Evolutionary conservation across 768 basidiomycete genomes (phyloP).

Genomic region (Podaxis rugospora): DNA sequence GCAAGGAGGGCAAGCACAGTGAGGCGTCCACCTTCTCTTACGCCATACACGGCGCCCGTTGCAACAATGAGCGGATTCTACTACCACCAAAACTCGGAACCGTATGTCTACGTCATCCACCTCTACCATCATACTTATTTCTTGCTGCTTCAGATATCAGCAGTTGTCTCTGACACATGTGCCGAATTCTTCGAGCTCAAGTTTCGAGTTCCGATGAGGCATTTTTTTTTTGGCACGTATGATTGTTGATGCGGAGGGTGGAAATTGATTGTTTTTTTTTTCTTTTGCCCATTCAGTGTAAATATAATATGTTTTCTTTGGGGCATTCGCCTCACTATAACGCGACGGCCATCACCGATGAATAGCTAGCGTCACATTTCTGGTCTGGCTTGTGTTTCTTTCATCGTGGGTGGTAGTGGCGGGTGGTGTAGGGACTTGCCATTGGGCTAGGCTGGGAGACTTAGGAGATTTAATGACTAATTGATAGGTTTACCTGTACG

Average conservation of each 20-base stretch:
- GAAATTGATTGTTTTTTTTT: not conserved
- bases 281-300: slow-evolving; percentile 4
- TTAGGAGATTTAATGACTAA: slow-evolving; percentile 1
- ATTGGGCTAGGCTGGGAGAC: not conserved
- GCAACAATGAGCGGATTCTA: slow-evolving; percentile 90
- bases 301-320: slow-evolving; percentile 1
- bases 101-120: slow-evolving; percentile 47
- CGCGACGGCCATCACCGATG: slow-evolving; percentile 4
- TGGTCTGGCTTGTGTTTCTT: not conserved
- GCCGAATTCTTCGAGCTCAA: slow-evolving; percentile 65
- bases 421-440: not conserved
- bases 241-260: not conserved
- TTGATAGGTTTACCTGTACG: slow-evolving; percentile 1
- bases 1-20: slow-evolving; percentile 36
- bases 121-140: slow-evolving; percentile 10
- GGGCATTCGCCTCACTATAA: not conserved
- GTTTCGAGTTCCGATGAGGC: slow-evolving; percentile 81
- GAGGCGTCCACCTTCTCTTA: slow-evolving; percentile 30
- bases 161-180: slow-evolving; percentile 81
- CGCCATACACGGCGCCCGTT: slow-evolving; percentile 43
- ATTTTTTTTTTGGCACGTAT: not conserved
- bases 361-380: not conserved
- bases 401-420: not conserved
- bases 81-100: slow-evolving; percentile 90
- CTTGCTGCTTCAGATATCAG: slow-evolving; percentile 61